Evolutionary conservation across 208 protist genomes (phyloP), one percentile per base, ranked within the genome.

Genomic region (Acanthamoeba healyi): DNA sequence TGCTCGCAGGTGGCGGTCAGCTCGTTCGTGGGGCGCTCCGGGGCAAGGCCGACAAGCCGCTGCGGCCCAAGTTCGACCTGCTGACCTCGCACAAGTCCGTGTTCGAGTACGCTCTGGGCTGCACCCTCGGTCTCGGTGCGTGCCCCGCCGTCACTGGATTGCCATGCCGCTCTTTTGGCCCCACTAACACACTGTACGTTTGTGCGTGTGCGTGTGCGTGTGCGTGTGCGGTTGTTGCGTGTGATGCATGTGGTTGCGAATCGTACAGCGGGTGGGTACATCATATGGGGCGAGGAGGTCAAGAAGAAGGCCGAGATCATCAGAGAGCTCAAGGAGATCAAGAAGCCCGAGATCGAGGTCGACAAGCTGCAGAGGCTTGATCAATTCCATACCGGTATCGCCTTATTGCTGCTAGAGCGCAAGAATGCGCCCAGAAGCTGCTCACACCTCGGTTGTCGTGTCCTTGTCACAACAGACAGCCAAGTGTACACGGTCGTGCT

Each of bases 401-500:
- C n/a, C n/a, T n/a, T n/a, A n/a, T n/a, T n/a, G n/a, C n/a, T n/a
- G n/a, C n/a, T n/a, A n/a, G n/a, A n/a, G n/a, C n/a, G n/a, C n/a
- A n/a, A n/a, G n/a, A n/a, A n/a, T n/a, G n/a, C n/a, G n/a, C n/a
- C n/a, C n/a, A n/a, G n/a, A n/a, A n/a, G n/a, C n/a, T n/a, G n/a
- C n/a, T n/a, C n/a, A n/a, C n/a, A n/a, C n/a, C n/a, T n/a, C n/a
- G n/a, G n/a, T n/a, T n/a, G n/a, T n/a, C n/a, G n/a, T n/a, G n/a
- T n/a, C n/a, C n/a, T n/a, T n/a, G n/a, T n/a, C n/a, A n/a, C n/a
- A n/a, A 61, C 44, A 92, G 65, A 74, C 32, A 42, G 34, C 9
- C 65, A 92, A 29, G 87, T 94, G 81, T 91, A 88, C 70, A 93
- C 65, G 12, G 36, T 94, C 6, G 94, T 94, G 22, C 72, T 95